phyloP scores from a whole-genome alignment of 345 rosid genomes.

The Boechera retrofracta region DNA sequence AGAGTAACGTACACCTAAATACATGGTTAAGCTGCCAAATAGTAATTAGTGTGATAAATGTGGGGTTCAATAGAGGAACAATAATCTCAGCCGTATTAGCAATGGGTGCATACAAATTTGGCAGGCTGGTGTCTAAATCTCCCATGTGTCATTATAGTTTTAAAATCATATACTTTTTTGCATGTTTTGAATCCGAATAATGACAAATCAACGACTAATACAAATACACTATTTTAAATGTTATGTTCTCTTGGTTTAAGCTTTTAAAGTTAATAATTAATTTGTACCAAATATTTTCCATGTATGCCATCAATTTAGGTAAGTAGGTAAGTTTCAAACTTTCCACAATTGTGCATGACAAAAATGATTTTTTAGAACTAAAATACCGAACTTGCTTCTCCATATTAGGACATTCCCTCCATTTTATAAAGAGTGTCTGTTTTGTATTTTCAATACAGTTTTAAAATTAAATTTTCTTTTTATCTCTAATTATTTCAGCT shows the following conservation, averaged over 20 bases:
- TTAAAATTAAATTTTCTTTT: too few relatives aligned
- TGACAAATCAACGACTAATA: not conserved
- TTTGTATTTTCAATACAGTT: too few relatives aligned
- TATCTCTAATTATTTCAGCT: too few relatives aligned
- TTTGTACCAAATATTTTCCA: not conserved
- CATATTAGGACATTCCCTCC: not conserved
- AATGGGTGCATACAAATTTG: not conserved
- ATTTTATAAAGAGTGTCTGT: too few relatives aligned
- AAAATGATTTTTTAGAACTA: too few relatives aligned
- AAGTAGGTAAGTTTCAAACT: too few relatives aligned
- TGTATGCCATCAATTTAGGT: slow-evolving; percentile 5
- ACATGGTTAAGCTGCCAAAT: slow-evolving; percentile 29
- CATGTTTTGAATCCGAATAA: not conserved
- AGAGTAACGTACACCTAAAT: slow-evolving; percentile 20
- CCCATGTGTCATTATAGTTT: not conserved
- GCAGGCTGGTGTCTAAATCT: not conserved
- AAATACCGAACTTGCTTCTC: not conserved
- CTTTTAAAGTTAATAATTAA: not conserved
- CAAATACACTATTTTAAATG: not conserved
- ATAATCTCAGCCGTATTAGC: not conserved
- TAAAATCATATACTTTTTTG: not conserved
- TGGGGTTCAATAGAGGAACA: not conserved
- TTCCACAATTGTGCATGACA: too few relatives aligned
- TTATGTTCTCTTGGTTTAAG: not conserved
- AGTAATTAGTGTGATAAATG: not conserved